Conservation (phyloP, 2,329 filamentous ascomycete genomes). For the Fusarium secorum region DNA sequence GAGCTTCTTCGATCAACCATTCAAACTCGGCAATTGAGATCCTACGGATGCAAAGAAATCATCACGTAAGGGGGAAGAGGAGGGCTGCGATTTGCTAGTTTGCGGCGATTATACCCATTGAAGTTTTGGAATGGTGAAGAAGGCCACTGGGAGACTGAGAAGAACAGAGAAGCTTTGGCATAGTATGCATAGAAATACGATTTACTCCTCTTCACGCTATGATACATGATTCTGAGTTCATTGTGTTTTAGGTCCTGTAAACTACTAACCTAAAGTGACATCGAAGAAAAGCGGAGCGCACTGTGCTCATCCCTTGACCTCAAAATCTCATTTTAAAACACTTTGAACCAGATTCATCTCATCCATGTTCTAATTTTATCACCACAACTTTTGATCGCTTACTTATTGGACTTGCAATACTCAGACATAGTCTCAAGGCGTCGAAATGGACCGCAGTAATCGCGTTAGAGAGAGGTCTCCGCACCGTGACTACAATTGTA, state of each 20-base stretch:
- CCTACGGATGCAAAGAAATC: background rate
- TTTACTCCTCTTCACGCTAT: background rate
- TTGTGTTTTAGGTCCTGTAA: background rate
- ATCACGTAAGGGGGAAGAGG: background rate
- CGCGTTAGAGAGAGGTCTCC: constrained; percentile 33
- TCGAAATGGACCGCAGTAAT: constrained; percentile 28
- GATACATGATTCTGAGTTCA: background rate
- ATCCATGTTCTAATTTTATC: background rate
- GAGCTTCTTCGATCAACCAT: background rate
- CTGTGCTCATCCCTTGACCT: constrained; percentile 33
- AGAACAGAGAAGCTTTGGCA: background rate
- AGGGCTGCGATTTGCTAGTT: background rate
- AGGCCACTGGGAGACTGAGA: background rate
- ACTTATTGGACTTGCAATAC: background rate
- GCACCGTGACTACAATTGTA: constrained; percentile 31
- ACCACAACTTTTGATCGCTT: background rate
- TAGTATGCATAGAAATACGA: background rate
- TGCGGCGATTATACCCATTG: constrained; percentile 27
- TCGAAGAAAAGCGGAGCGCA: constrained; percentile 36
- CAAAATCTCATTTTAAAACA: constrained; percentile 30
- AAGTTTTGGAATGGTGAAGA: constrained; percentile 4
- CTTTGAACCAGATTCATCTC: constrained; percentile 9
- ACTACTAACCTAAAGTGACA: background rate
- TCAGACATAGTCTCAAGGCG: background rate
- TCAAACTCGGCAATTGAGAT: background rate